Base-by-base conservation (phyloP, 2,329 filamentous ascomycete genomes). In the Arachnopeziza araneosa region DNA sequence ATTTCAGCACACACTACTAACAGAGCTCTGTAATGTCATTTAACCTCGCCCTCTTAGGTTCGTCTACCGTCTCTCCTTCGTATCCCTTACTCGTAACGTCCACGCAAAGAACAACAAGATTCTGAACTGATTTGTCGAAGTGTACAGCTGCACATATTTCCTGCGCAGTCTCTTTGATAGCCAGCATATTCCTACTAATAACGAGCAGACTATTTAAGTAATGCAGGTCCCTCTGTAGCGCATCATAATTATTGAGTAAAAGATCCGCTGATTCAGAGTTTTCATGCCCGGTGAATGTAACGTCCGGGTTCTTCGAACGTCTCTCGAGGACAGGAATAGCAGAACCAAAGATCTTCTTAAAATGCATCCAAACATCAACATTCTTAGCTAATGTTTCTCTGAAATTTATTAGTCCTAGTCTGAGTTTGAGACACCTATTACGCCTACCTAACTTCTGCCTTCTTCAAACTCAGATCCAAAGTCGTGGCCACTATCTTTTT, bases 61-160 rank as follows among this genome's bases (percentile, higher is more conserved):
- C 83, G 63, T 87, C 84, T 54, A 77, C 75, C 84, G 73, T 66
- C 68, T 88, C 84, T 8, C 83, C 83, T 63, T 87, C 84, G 63
- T 86, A 87, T 5, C 84, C 84, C 69, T 88, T 88, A 68, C 83
- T 86, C 0, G 84, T 85, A 24, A 88, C 83, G 68, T 86, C 87
- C 22, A 87, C 82, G 66, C 85, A 87, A 9, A 88, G 77, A 32
- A 85, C 83, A 62, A 88, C 84, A 1, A 85, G 80, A 69, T 86
- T 83, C 63, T 86, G 85, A 1, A 87, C 83, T 75, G 85, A 84
- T 67, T 86, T 83, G 66, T 88, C 84, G 63, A 87, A 86, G 57
- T 83, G 79, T 19, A 86, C 82, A 8, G 83, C 83, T 10, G 84
- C 83, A 60, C 84, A 87, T 8, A 88, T 78, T 65, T 88, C 84